Conservation (phyloP, 148 eudicot genomes). For the Heliosperma pusillum region DNA sequence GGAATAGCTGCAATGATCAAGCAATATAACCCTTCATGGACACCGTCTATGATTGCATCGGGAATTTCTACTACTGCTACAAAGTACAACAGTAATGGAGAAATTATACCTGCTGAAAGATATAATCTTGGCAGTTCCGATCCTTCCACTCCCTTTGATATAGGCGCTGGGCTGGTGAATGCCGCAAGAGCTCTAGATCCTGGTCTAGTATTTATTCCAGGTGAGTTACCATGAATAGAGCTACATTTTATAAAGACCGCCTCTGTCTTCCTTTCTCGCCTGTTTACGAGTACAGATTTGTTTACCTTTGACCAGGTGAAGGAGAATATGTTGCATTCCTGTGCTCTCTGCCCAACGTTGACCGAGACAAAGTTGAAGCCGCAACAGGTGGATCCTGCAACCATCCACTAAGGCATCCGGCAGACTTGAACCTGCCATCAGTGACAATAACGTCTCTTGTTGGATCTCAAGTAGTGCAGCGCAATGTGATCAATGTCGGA, state of each 20-base stretch:
- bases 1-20: slow-evolving; percentile 86
- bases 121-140: slow-evolving; percentile 35
- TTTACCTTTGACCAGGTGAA: slow-evolving; percentile 38
- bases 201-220: slow-evolving; percentile 61
- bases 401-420: slow-evolving; percentile 47
- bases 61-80: slow-evolving; percentile 83
- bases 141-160: slow-evolving; percentile 74
- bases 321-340: slow-evolving; percentile 79
- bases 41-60: slow-evolving; percentile 85
- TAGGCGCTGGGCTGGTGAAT: slow-evolving; percentile 76
- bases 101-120: slow-evolving; percentile 71
- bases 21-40: slow-evolving; percentile 73
- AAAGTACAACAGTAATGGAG: slow-evolving; percentile 51
- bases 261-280: too few relatives aligned
- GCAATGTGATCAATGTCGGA: slow-evolving; percentile 54
- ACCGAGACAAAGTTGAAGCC: slow-evolving; percentile 43
- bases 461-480: slow-evolving; percentile 35
- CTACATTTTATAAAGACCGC: neutral
- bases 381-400: slow-evolving; percentile 80
- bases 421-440: slow-evolving; percentile 88
- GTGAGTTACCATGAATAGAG: slow-evolving; percentile 21
- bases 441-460: slow-evolving; percentile 54
- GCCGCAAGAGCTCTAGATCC: slow-evolving; percentile 66
- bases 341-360: slow-evolving; percentile 67
- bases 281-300: neutral